These are phyloP conservation scores for Eremochloa ophiuroides DNA, from an alignment of 176 grass and related monocot species.

Conservation along the genomic window DNA sequence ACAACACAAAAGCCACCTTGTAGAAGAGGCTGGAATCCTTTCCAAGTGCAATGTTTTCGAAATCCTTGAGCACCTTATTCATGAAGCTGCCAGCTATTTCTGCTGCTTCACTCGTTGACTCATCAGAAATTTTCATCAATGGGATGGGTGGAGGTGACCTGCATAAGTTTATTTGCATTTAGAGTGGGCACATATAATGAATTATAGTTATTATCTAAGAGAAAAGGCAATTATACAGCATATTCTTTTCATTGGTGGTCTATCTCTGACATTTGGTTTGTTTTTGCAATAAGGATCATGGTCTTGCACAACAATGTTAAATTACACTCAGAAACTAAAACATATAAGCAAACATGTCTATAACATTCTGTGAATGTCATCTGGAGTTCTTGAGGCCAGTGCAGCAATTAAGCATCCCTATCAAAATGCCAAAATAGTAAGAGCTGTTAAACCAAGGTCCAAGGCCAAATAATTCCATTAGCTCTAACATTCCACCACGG, in stretches of 20 bases:
- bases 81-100: slow-evolving; percentile 2
- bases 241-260: background rate
- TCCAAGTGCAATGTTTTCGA: slow-evolving; percentile 44
- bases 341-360: background rate
- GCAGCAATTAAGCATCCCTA: background rate
- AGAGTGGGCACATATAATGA: slow-evolving; percentile 7
- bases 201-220: background rate
- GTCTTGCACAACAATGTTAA: background rate
- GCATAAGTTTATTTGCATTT: slow-evolving; percentile 6
- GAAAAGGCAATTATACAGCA: background rate
- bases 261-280: background rate
- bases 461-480: background rate
- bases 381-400: too few relatives aligned
- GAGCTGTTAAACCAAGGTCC: background rate
- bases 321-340: background rate
- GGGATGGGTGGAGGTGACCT: slow-evolving; percentile 47
- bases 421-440: background rate
- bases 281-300: background rate
- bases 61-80: slow-evolving; percentile 40
- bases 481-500: background rate
- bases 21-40: slow-evolving; percentile 63
- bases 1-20: slow-evolving; percentile 33
- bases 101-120: slow-evolving; percentile 23
- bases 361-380: background rate
- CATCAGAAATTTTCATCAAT: slow-evolving; percentile 45